Base-by-base conservation (phyloP, 768 basidiomycete genomes). In the Sarcodon aspratus region DNA sequence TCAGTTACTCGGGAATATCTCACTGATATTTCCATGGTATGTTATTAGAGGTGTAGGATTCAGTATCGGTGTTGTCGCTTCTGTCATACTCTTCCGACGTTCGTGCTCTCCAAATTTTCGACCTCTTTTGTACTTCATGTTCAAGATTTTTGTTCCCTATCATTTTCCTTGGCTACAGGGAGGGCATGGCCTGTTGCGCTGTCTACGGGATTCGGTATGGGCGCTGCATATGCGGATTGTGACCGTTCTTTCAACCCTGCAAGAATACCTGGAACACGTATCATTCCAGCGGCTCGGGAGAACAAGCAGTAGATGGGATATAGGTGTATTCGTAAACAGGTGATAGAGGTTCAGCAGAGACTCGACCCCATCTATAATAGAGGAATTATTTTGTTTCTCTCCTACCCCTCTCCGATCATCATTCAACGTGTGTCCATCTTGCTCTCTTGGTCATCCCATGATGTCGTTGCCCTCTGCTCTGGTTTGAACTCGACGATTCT, bases 201-300 rank as follows among this genome's bases (percentile, higher is more conserved):
- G 49, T 72, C 84, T 12, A 86, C 87, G 6, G 91, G 91, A 34
- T 92, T 93, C 61, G 91, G 91, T 33, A 75, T 81, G 36, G 91
- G 91, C 38, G 79, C 80, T 47, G 89, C 91, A 31, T 93, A 90
- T 61, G 82, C 87, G 32, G 91, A 94, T 74, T 93, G 91, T 67
- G 88, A 95, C 69, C 79, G 90, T 45, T 83, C 85, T 12, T 95
- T 94, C 79, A 92, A 92, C 68, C 85, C 89, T 15, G 84, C 91
- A 44, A 77, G 90, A 58, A 77, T 92, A 63, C 82, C 90, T 15
- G 91, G 91, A 51, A 85, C 83, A 42, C 78, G 85, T 53, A 75
- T 92, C 60, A 65, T 91, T 56, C 71, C 61, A 17, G 50, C 57
- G 18, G 74, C 44, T 11, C 47, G 48, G 17, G 37, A 48, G 36